A percentile compares a stretch with the other conserved stretches of the same genome.
Evolutionary conservation across 768 basidiomycete species (phyloP).

Genomic region (Gymnopilus dilepis): DNA sequence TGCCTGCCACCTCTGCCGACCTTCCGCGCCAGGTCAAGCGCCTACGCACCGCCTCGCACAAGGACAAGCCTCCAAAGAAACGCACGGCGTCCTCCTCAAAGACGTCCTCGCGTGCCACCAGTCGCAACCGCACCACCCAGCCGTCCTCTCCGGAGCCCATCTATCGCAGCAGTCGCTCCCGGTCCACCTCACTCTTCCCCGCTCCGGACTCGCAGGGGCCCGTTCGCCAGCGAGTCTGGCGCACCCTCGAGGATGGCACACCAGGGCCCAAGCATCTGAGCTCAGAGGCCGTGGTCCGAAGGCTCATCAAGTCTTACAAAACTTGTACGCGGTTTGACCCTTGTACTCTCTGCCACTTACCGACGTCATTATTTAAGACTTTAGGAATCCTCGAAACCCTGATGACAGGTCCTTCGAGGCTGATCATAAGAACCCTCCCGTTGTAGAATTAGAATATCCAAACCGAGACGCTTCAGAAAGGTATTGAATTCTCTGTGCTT

Average conservation of each 20-base stretch:
- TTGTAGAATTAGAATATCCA: constrained; percentile 78
- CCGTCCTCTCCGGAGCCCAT: constrained; percentile 60
- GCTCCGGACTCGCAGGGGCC: constrained; percentile 39
- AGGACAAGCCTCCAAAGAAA: constrained; percentile 38
- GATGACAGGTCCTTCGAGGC: constrained; percentile 68
- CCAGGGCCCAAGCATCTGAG: constrained; percentile 60
- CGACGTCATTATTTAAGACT: constrained; percentile 52
- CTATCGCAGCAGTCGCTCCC: constrained; percentile 63
- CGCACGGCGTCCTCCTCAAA: constrained; percentile 39
- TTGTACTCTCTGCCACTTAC: constrained; percentile 10
- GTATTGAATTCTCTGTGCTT: constrained; percentile 46
- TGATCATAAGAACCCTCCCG: constrained; percentile 64
- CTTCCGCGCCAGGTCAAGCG: constrained; percentile 47
- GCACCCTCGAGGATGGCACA: constrained; percentile 52
- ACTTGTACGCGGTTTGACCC: constrained; percentile 46
- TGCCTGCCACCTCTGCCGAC: constrained; percentile 27
- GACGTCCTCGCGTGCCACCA: constrained; percentile 47
- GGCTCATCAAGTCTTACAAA: constrained; percentile 71
- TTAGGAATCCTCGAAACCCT: constrained; percentile 68
- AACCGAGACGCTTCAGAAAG: constrained; percentile 71
- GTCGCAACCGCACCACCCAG: constrained; percentile 44
- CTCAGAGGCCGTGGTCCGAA: constrained; percentile 67
- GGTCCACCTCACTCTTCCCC: constrained; percentile 64
- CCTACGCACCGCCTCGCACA: constrained; percentile 34
- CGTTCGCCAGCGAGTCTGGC: constrained; percentile 53